Conservation (phyloP, 2,329 filamentous ascomycete species). For the Verticillium albo-atrum region DNA sequence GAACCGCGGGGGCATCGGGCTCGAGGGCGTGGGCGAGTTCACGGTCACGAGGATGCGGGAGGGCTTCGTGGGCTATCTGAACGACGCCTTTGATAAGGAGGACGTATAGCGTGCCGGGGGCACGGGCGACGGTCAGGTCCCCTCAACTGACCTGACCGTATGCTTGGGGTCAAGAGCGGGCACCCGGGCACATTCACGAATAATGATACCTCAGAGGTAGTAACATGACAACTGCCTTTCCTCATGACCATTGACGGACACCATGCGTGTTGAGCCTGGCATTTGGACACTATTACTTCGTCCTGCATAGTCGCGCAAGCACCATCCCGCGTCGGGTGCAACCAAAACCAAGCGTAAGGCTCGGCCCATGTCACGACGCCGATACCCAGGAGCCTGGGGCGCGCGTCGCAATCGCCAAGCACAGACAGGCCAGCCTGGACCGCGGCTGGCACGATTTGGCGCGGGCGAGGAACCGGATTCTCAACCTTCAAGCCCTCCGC, state of each 20-base stretch:
- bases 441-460: background rate
- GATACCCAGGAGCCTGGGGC: background rate
- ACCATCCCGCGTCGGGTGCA: too few species aligned
- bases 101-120: slow-evolving; percentile 35
- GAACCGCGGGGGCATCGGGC: slow-evolving; percentile 65
- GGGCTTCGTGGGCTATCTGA: slow-evolving; percentile 63
- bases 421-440: background rate
- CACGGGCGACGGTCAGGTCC: too few species aligned
- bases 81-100: slow-evolving; percentile 59
- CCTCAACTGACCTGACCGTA: too few species aligned
- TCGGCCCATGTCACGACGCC: background rate
- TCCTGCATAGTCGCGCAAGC: too few species aligned
- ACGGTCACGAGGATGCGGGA: slow-evolving; percentile 51
- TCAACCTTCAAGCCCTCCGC: background rate
- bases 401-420: background rate
- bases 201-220: slow-evolving; percentile 2
- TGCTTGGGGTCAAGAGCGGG: background rate
- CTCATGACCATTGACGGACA: too few species aligned
- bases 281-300: too few species aligned
- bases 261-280: too few species aligned
- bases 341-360: too few species aligned
- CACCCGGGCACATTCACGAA: background rate
- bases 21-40: slow-evolving; percentile 51
- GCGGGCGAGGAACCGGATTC: background rate
- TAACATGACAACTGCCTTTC: background rate